A percentile compares a stretch with the other conserved stretches of the same genome.
phyloP scores from a whole-genome alignment of 306 rosid species.

The Delonix regia region DNA sequence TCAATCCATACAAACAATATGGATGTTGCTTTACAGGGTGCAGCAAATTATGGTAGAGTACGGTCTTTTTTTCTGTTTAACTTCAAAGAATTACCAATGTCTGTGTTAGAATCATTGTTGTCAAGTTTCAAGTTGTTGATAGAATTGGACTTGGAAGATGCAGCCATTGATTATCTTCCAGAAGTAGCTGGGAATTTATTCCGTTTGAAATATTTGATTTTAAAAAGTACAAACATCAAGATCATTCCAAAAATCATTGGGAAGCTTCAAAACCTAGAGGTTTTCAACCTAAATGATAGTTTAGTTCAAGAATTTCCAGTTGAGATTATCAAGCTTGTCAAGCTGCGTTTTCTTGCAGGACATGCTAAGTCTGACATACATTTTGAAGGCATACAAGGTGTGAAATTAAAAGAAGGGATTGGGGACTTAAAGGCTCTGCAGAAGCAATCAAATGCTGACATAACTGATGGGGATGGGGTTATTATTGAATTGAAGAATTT shows the following conservation, averaged over 20 bases:
- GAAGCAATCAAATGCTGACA: too few species aligned
- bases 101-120: not conserved
- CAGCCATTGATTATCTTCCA: slow-evolving; percentile 1
- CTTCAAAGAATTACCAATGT: not conserved
- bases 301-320: too few species aligned
- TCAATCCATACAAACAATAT: not conserved
- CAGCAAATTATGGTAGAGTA: not conserved
- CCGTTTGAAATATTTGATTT: slow-evolving; percentile 18
- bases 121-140: slow-evolving; percentile 18
- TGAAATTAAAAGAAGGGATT: too few species aligned
- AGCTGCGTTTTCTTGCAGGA: too few species aligned
- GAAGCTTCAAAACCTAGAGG: too few species aligned
- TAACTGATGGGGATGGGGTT: too few species aligned
- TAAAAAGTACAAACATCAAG: not conserved
- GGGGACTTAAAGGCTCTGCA: too few species aligned
- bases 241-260: not conserved
- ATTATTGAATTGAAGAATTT: too few species aligned
- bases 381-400: too few species aligned
- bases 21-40: not conserved
- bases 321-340: too few species aligned
- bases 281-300: too few species aligned
- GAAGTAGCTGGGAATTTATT: not conserved
- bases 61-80: slow-evolving; percentile 6
- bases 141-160: slow-evolving; percentile 24
- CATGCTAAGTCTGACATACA: too few species aligned